Evolutionary conservation across 2,329 filamentous ascomycete species (phyloP).

Genomic region (Colletotrichum sp.): DNA sequence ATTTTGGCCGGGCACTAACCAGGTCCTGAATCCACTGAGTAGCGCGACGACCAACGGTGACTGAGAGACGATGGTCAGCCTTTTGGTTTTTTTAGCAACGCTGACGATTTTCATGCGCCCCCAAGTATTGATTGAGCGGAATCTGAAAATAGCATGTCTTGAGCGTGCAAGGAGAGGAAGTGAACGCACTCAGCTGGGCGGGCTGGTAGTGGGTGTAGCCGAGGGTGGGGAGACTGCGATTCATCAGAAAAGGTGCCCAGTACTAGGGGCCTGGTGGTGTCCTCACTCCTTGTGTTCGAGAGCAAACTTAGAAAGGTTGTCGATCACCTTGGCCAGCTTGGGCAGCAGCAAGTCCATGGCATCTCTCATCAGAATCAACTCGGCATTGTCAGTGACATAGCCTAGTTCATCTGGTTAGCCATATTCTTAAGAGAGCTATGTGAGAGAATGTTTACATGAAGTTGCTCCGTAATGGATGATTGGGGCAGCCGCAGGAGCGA

Average conservation of each 20-base stretch:
- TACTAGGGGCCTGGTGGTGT: neutral
- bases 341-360: constrained; percentile 77
- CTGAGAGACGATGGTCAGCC: constrained; percentile 34
- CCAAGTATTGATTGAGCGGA: constrained; percentile 39
- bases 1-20: neutral
- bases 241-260: neutral
- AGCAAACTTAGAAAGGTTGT: constrained; percentile 76
- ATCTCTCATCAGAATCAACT: constrained; percentile 73
- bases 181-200: constrained; percentile 62
- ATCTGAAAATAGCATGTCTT: constrained; percentile 36
- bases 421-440: neutral
- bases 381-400: constrained; percentile 65
- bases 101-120: neutral
- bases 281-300: constrained; percentile 56
- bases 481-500: constrained; percentile 77
- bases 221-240: constrained; percentile 58
- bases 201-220: constrained; percentile 79
- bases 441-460: neutral
- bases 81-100: neutral
- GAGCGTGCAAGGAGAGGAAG: neutral
- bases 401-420: neutral
- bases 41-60: neutral
- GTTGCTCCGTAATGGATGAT: constrained; percentile 71
- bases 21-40: neutral
- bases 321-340: constrained; percentile 80